These are phyloP conservation scores for Bertia moriformis DNA, from an alignment of 2,329 filamentous ascomycete genomes.

Conservation along the genomic window DNA sequence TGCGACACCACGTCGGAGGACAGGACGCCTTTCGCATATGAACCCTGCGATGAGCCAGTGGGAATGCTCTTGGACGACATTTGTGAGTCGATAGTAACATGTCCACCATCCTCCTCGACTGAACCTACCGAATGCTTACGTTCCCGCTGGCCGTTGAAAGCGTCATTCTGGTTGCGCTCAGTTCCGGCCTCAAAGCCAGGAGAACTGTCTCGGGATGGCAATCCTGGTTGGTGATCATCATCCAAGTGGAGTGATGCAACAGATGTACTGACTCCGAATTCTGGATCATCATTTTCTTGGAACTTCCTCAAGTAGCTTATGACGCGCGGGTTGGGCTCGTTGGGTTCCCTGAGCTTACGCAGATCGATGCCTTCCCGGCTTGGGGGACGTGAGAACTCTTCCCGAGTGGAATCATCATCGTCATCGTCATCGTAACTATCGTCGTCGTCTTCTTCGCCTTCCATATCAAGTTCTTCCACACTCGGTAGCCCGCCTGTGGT, in stretches of 20 bases:
- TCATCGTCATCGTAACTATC: constrained; percentile 28
- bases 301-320: constrained; percentile 67
- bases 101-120: neutral
- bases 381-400: constrained; percentile 71
- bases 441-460: constrained; percentile 26
- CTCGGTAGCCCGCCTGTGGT: constrained; percentile 53
- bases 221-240: neutral
- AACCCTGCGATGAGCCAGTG: constrained; percentile 64
- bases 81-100: constrained; percentile 27
- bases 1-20: constrained; percentile 74
- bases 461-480: constrained; percentile 56
- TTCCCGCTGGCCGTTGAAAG: neutral
- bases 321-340: constrained; percentile 56
- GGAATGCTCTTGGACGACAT: constrained; percentile 37
- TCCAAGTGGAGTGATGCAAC: neutral
- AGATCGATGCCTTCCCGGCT: constrained; percentile 66
- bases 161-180: neutral
- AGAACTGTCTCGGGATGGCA: no score
- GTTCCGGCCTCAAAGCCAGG: no score
- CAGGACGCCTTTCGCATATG: constrained; percentile 67
- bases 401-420: constrained; percentile 53
- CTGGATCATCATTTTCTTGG: constrained; percentile 35
- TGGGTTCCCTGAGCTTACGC: constrained; percentile 39
- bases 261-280: neutral
- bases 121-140: neutral